Base-by-base conservation (phyloP, 371 early-diverging fungal species). In the Apophysomyces elegans region DNA sequence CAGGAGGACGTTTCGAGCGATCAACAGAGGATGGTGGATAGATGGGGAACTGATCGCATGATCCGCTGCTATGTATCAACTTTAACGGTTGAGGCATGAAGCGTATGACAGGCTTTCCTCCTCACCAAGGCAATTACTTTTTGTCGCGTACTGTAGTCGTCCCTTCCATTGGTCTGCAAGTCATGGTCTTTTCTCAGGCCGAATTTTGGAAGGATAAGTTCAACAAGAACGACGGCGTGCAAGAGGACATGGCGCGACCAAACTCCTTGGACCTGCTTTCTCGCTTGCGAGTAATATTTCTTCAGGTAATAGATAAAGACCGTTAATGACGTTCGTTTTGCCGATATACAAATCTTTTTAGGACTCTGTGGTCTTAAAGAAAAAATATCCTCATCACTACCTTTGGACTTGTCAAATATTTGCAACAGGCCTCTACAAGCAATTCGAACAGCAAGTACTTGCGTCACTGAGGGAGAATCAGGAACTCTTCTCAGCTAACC, bases 1-100 rank as follows among this genome's bases (percentile, higher is more conserved):
- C 61, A 66, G 16, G 56, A 66, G 9, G 32, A 43, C 21, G 57
- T 61, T 16, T 43, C 61, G 11, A 18, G 43, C 5, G 61, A 61
- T 16, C 61, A 66, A 11, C 44, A 66, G 35, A n/a, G 57, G 18
- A 60, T 1, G n/a, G 66, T 56, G 13, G 66, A 61, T 0, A 54
- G 61, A 43, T 66, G 61, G 66, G 61, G 44, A 0, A 61, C 57
- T 14, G 66, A 66, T 36, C 41, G 66, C 8, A 66, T 61, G 56
- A 44, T 66, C 1, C 61, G 66, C 1, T 66, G 61, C 8, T 61
- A 66, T 56, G 54, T 66, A 1, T 62, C 63, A 7, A 50, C 50
- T 21, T 16, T 67, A 5, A 62, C 59, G 6, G 54, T 67, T 8
- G 63, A 58, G 36, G 26, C 59, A 46, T 62, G 43, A 58, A 67